phyloP scores from a whole-genome alignment of 768 basidiomycete genomes.

The Leccinum aurantiacum region DNA sequence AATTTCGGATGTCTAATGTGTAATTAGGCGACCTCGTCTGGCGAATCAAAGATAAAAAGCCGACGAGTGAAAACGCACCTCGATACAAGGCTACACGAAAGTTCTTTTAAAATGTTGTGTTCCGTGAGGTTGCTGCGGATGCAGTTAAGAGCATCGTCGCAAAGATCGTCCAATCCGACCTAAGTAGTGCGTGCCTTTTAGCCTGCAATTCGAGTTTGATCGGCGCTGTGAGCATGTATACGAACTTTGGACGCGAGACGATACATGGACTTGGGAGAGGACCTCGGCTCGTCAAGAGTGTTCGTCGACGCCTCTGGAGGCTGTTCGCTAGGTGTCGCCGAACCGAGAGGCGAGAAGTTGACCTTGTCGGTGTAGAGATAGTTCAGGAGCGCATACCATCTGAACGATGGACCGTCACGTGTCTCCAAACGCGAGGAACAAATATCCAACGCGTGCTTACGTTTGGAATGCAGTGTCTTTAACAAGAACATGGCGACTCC shows the following conservation, averaged over 20 bases:
- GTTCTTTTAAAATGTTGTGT: conserved; percentile 26
- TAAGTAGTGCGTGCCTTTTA: background rate
- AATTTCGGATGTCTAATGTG: conserved; percentile 12
- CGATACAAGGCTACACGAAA: conserved; percentile 20
- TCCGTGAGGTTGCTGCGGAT: conserved; percentile 20
- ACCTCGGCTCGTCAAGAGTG: conserved; percentile 16
- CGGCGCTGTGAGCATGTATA: background rate
- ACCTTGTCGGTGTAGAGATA: conserved; percentile 40
- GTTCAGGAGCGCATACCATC: conserved; percentile 40
- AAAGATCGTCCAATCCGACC: conserved; percentile 23
- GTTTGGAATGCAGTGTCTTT: conserved; percentile 27
- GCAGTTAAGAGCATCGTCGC: conserved; percentile 14
- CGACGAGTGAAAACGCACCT: conserved; percentile 5
- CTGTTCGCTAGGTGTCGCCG: conserved; percentile 3
- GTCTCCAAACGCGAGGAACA: background rate
- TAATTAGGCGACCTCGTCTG: background rate
- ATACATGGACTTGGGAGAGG: conserved; percentile 48
- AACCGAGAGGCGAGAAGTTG: conserved; percentile 32
- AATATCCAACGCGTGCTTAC: conserved; percentile 9
- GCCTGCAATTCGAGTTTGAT: background rate
- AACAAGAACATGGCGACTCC: conserved; percentile 19
- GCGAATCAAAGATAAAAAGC: background rate
- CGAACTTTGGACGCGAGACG: conserved; percentile 41
- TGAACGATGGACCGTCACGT: conserved; percentile 10
- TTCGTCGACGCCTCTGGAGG: conserved; percentile 1